These are phyloP conservation scores for Cyclanthera cordifolia DNA, from an alignment of 306 rosid genomes.

Conservation along the genomic window DNA sequence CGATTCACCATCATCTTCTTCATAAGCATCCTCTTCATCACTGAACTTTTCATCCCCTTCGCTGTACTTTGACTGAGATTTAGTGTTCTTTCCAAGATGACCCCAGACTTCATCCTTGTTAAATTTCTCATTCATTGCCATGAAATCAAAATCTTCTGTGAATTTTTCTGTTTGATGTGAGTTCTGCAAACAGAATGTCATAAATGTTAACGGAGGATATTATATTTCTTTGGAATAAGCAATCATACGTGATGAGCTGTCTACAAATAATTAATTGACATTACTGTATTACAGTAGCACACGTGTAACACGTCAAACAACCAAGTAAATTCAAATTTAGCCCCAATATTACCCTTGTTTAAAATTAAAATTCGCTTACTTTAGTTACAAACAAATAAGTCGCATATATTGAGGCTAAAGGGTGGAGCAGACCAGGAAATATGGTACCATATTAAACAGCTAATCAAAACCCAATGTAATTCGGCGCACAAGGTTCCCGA, in stretches of 20 bases:
- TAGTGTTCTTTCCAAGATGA: slow-evolving; percentile 67
- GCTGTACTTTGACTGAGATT: slow-evolving; percentile 37
- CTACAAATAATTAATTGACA: background rate
- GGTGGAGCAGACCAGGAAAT: background rate
- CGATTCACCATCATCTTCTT: slow-evolving; percentile 41
- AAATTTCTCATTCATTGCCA: slow-evolving; percentile 92
- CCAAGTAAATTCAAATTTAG: background rate
- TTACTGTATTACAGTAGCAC: background rate
- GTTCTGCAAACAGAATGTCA: slow-evolving; percentile 37
- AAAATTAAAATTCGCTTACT: background rate
- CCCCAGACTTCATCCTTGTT: slow-evolving; percentile 99
- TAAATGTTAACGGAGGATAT: slow-evolving; percentile 8
- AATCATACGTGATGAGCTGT: background rate
- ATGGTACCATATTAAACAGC: background rate
- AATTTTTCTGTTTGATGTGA: slow-evolving; percentile 46
- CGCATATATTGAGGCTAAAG: background rate
- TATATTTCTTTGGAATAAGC: background rate
- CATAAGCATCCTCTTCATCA: slow-evolving; percentile 43
- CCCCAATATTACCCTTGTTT: background rate
- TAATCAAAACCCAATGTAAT: background rate
- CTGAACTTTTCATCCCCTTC: slow-evolving; percentile 44
- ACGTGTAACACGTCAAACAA: background rate
- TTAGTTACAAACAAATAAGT: too few relatives aligned
- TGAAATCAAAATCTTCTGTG: slow-evolving; percentile 90
- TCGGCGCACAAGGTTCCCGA: background rate